Evolutionary conservation across 257 asterid genomes (phyloP).

Genomic region (Solanum paucissectum): DNA sequence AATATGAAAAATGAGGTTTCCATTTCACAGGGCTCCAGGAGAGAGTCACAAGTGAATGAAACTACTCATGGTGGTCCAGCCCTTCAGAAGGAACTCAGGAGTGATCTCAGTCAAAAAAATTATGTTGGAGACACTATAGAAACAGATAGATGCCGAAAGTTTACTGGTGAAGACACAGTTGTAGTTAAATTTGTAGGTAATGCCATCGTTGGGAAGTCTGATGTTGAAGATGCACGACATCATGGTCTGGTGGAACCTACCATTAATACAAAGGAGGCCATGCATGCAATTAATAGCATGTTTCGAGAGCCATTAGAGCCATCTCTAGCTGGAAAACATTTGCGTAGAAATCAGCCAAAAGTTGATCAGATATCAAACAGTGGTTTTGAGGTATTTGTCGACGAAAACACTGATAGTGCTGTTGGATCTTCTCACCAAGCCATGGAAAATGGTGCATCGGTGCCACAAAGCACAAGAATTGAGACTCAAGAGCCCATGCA

Average conservation of each 20-base stretch:
- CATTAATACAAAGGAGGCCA: slow-evolving; percentile 74
- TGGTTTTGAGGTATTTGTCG: slow-evolving; percentile 32
- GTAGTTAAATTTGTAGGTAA: slow-evolving; percentile 58
- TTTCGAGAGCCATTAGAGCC: slow-evolving; percentile 71
- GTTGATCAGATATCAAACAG: slow-evolving; percentile 16
- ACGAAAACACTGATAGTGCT: slow-evolving; percentile 29
- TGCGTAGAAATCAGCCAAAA: slow-evolving; percentile 20
- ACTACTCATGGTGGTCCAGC: slow-evolving; percentile 9
- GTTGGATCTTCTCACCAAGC: slow-evolving; percentile 15
- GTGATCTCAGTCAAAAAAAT: slow-evolving; percentile 6
- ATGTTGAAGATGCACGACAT: slow-evolving; percentile 74
- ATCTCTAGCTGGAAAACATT: slow-evolving; percentile 31
- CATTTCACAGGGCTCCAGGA: slow-evolving; percentile 11
- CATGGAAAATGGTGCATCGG: slow-evolving; percentile 10
- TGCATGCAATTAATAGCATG: slow-evolving; percentile 77
- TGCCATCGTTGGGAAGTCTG: slow-evolving; percentile 64
- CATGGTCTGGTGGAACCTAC: slow-evolving; percentile 94
- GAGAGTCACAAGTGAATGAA: slow-evolving; percentile 12
- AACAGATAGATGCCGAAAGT: slow-evolving; percentile 14
- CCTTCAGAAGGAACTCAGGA: slow-evolving; percentile 1
- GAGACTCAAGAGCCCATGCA: slow-evolving; percentile 27
- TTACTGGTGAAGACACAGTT: slow-evolving; percentile 35
- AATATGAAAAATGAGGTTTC: slow-evolving; percentile 15
- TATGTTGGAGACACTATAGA: slow-evolving; percentile 11
- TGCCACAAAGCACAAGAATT: slow-evolving; percentile 2